Evolutionary conservation across 768 basidiomycete species (phyloP), one percentile per base, ranked within the genome.

Genomic region (Amanita exitialis): DNA sequence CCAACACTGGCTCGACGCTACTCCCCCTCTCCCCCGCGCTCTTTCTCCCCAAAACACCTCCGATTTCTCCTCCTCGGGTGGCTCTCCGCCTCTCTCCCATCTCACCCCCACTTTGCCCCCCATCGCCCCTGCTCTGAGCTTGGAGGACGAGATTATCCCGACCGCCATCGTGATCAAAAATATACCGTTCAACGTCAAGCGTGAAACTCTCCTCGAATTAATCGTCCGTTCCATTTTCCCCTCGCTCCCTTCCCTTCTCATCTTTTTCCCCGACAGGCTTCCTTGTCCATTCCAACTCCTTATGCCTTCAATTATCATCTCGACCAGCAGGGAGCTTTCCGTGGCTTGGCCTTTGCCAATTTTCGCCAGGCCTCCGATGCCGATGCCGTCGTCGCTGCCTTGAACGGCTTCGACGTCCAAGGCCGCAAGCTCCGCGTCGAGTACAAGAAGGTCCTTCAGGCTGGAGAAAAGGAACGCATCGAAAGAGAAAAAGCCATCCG

Each of bases 131-230:
- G 69, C 66, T 53, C 73, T 69, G 62, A 76, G 69, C 53, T 60
- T 65, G 38, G 89, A 91, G 59, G 92, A 96, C 68, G 93, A 96
- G 66, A 77, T 96, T 66, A 98, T 98, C 69, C 95, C 95, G 50
- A 98, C 94, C 8, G 96, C 96, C 49, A 97, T 99, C 62, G 96
- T 99, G 64, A 97, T 99, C 69, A 99, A 99, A 81, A 97, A 97
- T 75, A 99, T 99, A 72, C 95, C 95, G 58, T 99, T 99, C 77
- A 93, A 93, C 61, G 92, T 97, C 58, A 90, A 93, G 71, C 85
- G 90, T 63, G 95, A 98, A 72, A 90, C 90, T 39, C 80, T 99
- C 59, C 82, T 98, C 62, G 86, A 88, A 71, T 92, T 97, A 66
- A 98, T 99, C 65, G 94, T 95, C 52, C 57, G 90, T 79, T 44